These are phyloP conservation scores for Leptographium lundbergii DNA, from an alignment of 2,329 filamentous ascomycete genomes.

Conservation along the genomic window DNA sequence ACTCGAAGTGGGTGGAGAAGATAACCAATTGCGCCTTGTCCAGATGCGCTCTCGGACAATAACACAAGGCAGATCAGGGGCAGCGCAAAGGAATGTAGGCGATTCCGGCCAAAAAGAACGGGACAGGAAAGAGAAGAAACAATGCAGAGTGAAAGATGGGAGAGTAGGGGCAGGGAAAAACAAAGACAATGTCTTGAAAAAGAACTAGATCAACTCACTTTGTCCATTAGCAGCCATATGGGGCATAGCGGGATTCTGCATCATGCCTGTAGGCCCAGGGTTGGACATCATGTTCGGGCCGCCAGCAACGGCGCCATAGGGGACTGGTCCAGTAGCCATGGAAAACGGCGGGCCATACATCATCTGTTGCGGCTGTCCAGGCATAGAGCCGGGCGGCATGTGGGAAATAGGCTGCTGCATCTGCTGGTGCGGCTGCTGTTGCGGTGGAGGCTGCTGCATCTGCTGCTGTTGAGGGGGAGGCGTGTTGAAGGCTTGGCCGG, in stretches of 20 bases:
- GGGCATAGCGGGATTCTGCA: constrained; percentile 48
- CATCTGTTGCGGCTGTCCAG: constrained; percentile 35
- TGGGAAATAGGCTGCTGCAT: constrained; percentile 18
- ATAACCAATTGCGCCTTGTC: not conserved
- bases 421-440: constrained; percentile 5
- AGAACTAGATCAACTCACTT: constrained; percentile 31
- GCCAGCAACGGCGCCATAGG: constrained; percentile 27
- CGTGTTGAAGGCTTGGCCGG: constrained; percentile 38
- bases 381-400: constrained; percentile 30
- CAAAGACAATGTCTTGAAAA: constrained; percentile 3
- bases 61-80: too few relatives aligned
- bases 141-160: not conserved
- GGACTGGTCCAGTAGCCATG: constrained; percentile 35
- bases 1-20: not conserved
- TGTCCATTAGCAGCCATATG: constrained; percentile 48
- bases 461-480: constrained; percentile 33
- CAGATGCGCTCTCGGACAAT: not conserved
- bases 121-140: constrained; percentile 2
- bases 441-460: constrained; percentile 20
- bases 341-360: constrained; percentile 48
- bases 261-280: constrained; percentile 44
- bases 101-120: constrained; percentile 2
- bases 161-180: not conserved
- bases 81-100: too few relatives aligned
- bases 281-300: constrained; percentile 44